These are phyloP conservation scores for Proliferodiscus dingleyae DNA, from an alignment of 2,329 filamentous ascomycete species.

Conservation along the genomic window DNA sequence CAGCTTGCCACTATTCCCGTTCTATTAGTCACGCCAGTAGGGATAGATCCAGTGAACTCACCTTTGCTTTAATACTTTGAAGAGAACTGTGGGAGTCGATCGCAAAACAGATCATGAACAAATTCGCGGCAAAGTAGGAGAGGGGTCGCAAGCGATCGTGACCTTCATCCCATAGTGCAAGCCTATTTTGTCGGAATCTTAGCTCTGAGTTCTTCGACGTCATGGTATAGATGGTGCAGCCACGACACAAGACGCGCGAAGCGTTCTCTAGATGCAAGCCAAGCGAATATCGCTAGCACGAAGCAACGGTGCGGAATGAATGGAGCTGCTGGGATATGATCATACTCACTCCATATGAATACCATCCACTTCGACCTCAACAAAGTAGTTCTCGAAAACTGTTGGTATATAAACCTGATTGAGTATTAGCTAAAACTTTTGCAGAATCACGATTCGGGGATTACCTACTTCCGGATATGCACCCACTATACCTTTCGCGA, in stretches of 20 bases:
- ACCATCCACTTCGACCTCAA: constrained; percentile 1
- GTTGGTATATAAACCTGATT: background rate
- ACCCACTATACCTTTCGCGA: background rate
- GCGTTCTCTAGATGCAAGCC: too few species aligned
- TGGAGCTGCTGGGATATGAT: too few species aligned
- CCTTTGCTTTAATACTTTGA: constrained; percentile 97
- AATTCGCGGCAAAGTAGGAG: background rate
- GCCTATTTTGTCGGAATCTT: background rate
- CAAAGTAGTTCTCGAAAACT: constrained; percentile 2
- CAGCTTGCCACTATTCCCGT: background rate
- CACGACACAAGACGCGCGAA: too few species aligned
- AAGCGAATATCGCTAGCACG: too few species aligned
- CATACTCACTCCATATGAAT: background rate
- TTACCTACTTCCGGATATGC: background rate
- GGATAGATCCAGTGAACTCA: constrained; percentile 34
- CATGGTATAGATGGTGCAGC: too few species aligned
- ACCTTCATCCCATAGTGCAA: constrained; percentile 2
- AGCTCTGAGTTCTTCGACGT: background rate
- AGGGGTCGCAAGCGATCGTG: background rate
- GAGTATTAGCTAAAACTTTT: background rate
- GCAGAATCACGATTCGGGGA: too few species aligned
- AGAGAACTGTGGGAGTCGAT: constrained; percentile 95
- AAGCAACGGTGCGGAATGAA: too few species aligned
- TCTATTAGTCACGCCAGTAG: constrained; percentile 19
- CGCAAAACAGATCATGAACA: constrained; percentile 1